Conservation (phyloP, 441 rosid genomes). For the Bocquillonia castaneifolia region DNA sequence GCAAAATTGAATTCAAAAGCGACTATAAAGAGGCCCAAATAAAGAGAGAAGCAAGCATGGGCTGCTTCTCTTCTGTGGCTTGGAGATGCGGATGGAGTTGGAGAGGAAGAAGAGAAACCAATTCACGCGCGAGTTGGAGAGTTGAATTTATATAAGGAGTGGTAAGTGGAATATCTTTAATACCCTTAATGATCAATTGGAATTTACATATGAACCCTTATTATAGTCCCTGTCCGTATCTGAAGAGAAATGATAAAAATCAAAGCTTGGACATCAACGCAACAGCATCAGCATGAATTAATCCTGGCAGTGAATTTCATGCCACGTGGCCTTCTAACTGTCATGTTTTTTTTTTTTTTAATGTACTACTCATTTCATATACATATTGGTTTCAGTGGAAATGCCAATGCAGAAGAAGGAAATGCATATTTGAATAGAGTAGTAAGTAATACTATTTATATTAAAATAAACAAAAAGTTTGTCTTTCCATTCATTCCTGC, state of each 20-base stretch:
- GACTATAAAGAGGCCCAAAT: too few relatives aligned
- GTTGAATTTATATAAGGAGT: not conserved
- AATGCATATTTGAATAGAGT: too few relatives aligned
- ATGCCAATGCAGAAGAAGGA: too few relatives aligned
- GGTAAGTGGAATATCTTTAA: not conserved
- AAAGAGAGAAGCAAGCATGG: not conserved
- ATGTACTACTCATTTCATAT: too few relatives aligned
- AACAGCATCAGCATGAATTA: not conserved
- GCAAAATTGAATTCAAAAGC: too few relatives aligned
- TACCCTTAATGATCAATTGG: not conserved
- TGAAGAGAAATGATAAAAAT: not conserved
- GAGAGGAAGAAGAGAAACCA: not conserved
- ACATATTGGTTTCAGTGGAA: too few relatives aligned
- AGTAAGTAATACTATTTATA: too few relatives aligned
- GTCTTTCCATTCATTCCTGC: not conserved
- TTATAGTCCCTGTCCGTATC: not conserved
- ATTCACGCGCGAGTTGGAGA: constrained; percentile 6
- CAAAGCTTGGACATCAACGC: not conserved
- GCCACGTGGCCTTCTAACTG: constrained; percentile 20
- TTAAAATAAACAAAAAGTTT: too few relatives aligned
- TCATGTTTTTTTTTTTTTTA: constrained; percentile 2
- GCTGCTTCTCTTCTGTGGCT: not conserved
- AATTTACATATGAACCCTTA: not conserved
- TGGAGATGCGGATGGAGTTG: not conserved
- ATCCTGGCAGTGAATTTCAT: not conserved